Percentiles rank a stretch among this genome's conserved stretches.
Conservation (phyloP, 345 rosid genomes). For the Clarkia xantiana region DNA sequence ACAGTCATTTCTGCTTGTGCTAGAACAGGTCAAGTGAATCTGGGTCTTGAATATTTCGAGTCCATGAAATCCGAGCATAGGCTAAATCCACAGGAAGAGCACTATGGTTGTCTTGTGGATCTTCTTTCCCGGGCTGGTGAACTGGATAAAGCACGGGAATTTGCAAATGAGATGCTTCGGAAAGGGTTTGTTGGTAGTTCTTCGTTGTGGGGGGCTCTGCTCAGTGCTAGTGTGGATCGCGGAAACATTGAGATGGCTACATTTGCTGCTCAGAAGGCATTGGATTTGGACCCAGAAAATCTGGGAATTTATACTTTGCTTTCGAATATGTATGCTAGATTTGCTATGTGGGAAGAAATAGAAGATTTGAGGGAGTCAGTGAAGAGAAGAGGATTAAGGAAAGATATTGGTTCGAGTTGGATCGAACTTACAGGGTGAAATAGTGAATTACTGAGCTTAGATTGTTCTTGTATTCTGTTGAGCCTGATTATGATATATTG, state of each 20-base stretch:
- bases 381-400: slow-evolving; percentile 26
- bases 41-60: slow-evolving; percentile 34
- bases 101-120: slow-evolving; percentile 44
- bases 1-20: slow-evolving; percentile 46
- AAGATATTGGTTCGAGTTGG: slow-evolving; percentile 43
- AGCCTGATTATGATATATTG: too few relatives aligned
- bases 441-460: neutral
- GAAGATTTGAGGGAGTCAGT: slow-evolving; percentile 20
- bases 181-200: slow-evolving; percentile 17
- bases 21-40: slow-evolving; percentile 40
- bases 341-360: slow-evolving; percentile 43
- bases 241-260: slow-evolving; percentile 35
- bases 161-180: slow-evolving; percentile 26
- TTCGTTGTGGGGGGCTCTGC: slow-evolving; percentile 50
- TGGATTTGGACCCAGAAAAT: slow-evolving; percentile 36
- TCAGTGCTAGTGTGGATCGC: slow-evolving; percentile 26
- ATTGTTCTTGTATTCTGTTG: too few relatives aligned
- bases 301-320: slow-evolving; percentile 28
- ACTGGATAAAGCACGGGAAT: slow-evolving; percentile 31
- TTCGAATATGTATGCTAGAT: slow-evolving; percentile 38
- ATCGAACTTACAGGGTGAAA: slow-evolving; percentile 21
- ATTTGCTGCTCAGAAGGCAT: slow-evolving; percentile 39
- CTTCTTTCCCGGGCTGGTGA: slow-evolving; percentile 43
- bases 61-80: slow-evolving; percentile 23
- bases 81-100: slow-evolving; percentile 32